Base-by-base conservation (phyloP, 1,284 basidiomycete genomes). In the Puccinia novopanici region DNA sequence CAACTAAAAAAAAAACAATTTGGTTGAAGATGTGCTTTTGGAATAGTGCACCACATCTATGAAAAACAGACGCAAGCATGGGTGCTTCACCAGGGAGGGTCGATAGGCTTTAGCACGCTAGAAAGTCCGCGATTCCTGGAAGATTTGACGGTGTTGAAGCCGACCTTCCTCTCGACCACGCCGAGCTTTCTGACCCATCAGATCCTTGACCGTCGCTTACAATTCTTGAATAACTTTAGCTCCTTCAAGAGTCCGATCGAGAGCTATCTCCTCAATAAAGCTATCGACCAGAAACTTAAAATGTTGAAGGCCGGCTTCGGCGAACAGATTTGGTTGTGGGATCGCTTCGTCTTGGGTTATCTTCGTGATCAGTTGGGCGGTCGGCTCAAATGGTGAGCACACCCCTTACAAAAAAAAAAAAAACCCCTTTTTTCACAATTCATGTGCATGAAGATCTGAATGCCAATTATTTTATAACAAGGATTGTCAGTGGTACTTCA, bases 241-340 rank as follows among this genome's bases (percentile, higher is more conserved):
- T 72, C 68, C 6, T 72, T 59, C 57, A 79, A 72, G 27, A 72
- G 54, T 30, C 67, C 77, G 4, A 27, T 79, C 9, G 54, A 79
- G 37, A 72, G 68, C 59, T 79, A 79, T 63, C 68, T 79, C 24
- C 45, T 79, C 15, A 72, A 71, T 34, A 79, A 79, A 48, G 77
- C 77, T 13, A 79, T 79, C 67, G 77, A 72, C 13, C 34, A 61
- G 9, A 79, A 79, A 30, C 42, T 79, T 8, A 72, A 63, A 34
- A 67, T 72, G 34, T 37, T 79, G 4, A 72, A 72, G 48, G 52
- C 65, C 15, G 77, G 77, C 6, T 55, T 71, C 42, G 77, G 77
- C 24, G 68, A 79, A 72, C 68, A 79, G n/a, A 68, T 79, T 37
- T 79, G 77, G 77, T 34, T 79, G 15, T 79, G 77, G 77, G 77